Evolutionary conservation across 805 yeast genomes (phyloP), one percentile per base, ranked within the genome.

Genomic region (Kregervanrija delftensis): DNA sequence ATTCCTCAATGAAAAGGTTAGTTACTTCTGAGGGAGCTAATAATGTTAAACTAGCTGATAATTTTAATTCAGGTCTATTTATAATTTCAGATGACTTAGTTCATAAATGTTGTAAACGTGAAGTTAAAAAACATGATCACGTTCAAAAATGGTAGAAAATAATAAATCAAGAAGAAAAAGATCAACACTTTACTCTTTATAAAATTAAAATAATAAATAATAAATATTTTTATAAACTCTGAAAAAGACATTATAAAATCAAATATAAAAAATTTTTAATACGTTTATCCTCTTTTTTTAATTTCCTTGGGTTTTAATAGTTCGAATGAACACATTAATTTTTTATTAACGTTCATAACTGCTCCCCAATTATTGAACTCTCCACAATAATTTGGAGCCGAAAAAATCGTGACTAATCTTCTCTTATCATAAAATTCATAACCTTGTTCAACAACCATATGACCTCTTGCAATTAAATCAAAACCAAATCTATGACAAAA

Each of bases 371-470:
- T 83, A 53, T 81, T 79, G 63, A 83, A 83, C 59, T 83, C 89
- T 8, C 90, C 90, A 66, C 90, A 83, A 56, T 86, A 86, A 58
- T 86, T 86, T 3, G 95, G 95, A 4, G 93, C 95, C 49, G 82
- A 76, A 56, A 86, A 86, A 1, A 86, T 80, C 0, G 95, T 86
- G 1, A 86, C 93, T 45, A 86, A 67, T 59, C 79, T 80, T 55
- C 87, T 68, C 57, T 78, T 81, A 48, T 81, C 81, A 61, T 83
- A 86, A 59, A 86, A 86, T 59, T 86, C 93, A 59, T 86, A 86
- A 3, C 95, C 95, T 59, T 86, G 91, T 60, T 86, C 91, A 34
- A 86, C 95, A 38, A 86, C 93, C 95, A 86, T 86, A 60, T 86
- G 95, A 8, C 91, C 95, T 56, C 95, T 68, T 39, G 84, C 86